phyloP scores from a whole-genome alignment of 768 basidiomycete genomes.

The Serpula lacrymans region DNA sequence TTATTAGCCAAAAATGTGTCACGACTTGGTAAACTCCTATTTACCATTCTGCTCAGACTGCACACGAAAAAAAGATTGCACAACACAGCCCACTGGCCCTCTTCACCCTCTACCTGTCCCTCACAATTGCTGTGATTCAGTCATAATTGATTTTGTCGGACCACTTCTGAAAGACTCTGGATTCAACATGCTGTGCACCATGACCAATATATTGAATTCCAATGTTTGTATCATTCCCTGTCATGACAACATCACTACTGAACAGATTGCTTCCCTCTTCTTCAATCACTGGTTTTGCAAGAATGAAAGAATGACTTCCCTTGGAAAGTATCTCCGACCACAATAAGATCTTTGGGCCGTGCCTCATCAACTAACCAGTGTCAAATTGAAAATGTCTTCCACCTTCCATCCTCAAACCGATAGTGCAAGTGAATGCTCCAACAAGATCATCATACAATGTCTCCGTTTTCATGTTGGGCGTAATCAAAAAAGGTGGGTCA shows the following conservation, averaged over 20 bases:
- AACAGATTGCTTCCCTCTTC: neutral
- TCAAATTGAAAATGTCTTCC: conserved; percentile 17
- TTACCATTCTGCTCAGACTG: conserved; percentile 22
- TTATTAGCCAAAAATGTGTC: conserved; percentile 16
- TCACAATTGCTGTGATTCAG: conserved; percentile 7
- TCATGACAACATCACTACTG: neutral
- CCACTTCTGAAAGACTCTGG: conserved; percentile 30
- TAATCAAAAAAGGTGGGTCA: conserved; percentile 13
- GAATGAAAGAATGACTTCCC: conserved; percentile 9
- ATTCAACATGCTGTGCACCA: conserved; percentile 19
- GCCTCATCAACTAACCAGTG: conserved; percentile 7
- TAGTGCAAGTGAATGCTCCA: conserved; percentile 17
- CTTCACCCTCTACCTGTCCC: conserved; percentile 14
- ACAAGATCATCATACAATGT: conserved; percentile 13
- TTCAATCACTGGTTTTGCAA: conserved; percentile 17
- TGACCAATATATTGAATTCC: conserved; percentile 17
- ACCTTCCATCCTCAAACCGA: conserved; percentile 27
- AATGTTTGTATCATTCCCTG: conserved; percentile 1
- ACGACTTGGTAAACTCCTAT: conserved; percentile 1
- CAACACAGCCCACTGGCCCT: conserved; percentile 17
- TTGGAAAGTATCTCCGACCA: conserved; percentile 18
- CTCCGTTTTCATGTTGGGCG: conserved; percentile 2
- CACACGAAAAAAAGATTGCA: conserved; percentile 31
- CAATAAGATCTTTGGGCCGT: conserved; percentile 26
- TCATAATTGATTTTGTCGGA: conserved; percentile 35